phyloP scores from a whole-genome alignment of 2,329 filamentous ascomycete species.

The Trichoderma arundinaceum region DNA sequence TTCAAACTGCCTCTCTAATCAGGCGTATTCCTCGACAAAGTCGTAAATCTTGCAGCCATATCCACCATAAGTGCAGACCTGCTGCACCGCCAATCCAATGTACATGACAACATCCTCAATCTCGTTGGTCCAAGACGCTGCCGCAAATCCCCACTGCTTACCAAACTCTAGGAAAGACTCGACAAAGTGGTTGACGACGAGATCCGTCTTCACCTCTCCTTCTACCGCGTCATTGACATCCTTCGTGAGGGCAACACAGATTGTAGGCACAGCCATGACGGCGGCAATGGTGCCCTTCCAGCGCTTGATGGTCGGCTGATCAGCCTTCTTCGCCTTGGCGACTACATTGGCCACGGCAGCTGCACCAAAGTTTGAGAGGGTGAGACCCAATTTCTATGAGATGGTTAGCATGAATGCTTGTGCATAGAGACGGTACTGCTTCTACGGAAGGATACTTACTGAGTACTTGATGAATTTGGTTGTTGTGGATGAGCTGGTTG shows the following conservation, averaged over 20 bases:
- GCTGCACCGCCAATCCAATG: background rate
- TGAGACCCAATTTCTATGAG: constrained; percentile 1
- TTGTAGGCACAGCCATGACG: background rate
- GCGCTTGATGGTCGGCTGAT: constrained; percentile 11
- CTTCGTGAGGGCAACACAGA: background rate
- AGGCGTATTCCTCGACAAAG: background rate
- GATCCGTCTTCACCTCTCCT: background rate
- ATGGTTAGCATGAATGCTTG: background rate
- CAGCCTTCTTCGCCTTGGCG: constrained; percentile 1
- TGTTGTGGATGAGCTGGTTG: background rate
- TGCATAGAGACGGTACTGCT: background rate
- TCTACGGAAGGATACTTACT: background rate
- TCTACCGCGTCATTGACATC: background rate
- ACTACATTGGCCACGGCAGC: background rate
- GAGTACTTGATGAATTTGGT: background rate
- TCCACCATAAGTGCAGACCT: constrained; percentile 3
- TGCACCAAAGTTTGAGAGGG: constrained; percentile 3
- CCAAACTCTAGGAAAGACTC: background rate
- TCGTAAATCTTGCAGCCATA: constrained; percentile 8
- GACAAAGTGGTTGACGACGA: constrained; percentile 5
- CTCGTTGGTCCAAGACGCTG: constrained; percentile 8
- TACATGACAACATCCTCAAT: background rate
- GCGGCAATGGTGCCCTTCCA: constrained; percentile 12
- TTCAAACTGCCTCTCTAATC: background rate
- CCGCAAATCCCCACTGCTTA: constrained; percentile 5